Base-by-base conservation (phyloP, 768 basidiomycete genomes). In the Agrocybe praecox region DNA sequence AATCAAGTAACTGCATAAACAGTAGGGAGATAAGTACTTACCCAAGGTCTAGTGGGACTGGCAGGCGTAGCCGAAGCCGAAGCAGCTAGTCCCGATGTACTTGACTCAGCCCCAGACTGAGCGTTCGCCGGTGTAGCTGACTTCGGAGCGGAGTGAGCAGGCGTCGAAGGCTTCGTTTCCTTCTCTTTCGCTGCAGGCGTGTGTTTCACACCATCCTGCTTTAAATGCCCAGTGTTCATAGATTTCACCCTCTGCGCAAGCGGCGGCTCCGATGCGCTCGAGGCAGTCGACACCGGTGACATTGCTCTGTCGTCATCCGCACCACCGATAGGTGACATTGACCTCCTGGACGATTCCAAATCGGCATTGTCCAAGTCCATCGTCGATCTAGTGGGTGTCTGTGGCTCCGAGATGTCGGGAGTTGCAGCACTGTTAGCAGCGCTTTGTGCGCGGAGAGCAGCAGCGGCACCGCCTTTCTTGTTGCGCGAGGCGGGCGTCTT, bases 181-280 rank as follows among this genome's bases (percentile, higher is more conserved):
- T 40, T 40, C 9, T 29, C 26, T 9, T 29, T 29, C 9, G 26
- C 26, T 9, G 9, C 9, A 29, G 26, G 26, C 5, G 26, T 29
- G 26, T 29, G 26, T 29, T 29, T 29, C 12, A n/a, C n/a, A 12
- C 12, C 19, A 10, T 40, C n/a, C 12, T 40, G 10, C 19, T 32
- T 49, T 40, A 34, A 48, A 17, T 34, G 26, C 34, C 32, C 15
- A 15, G 50, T 90, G 36, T 40, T 40, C 36, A 40, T 40, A 49
- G 76, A 64, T 74, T 83, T 90, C 51, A 85, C 74, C 53, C 79
- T 76, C 64, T 86, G 85, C 5, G 88, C 87, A n/a, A 92, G 77
- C 7, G 90, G 90, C 0, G 86, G 75, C 63, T 92, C 90, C 2
- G 86, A 87, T 1, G 81, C 83, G 65, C 89, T 92, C 26, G 91